Evolutionary conservation across 495 filamentous ascomycete genomes (phyloP).

Genomic region (Aspergillus affinis): DNA sequence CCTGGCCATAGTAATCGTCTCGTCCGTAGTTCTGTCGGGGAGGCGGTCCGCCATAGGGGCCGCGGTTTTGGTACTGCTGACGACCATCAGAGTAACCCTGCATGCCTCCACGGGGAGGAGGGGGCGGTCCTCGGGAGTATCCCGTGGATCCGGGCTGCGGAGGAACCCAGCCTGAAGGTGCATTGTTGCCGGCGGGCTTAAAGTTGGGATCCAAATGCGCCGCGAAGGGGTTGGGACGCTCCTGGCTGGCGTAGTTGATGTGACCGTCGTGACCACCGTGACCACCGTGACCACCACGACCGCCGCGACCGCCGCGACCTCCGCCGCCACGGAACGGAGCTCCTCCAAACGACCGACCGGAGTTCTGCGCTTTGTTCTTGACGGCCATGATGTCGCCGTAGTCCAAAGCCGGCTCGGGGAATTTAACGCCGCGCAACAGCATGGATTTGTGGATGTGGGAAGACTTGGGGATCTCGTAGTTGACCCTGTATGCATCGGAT

Average conservation of each 20-base stretch:
- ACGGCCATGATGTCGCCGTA: conserved; percentile 69
- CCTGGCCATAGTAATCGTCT: conserved; percentile 27
- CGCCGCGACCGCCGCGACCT: conserved; percentile 43
- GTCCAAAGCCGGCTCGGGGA: conserved; percentile 67
- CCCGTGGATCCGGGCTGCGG: conserved; percentile 32
- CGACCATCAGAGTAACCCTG: conserved; percentile 24
- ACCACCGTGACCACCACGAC: conserved; percentile 43
- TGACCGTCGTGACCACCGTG: conserved; percentile 47
- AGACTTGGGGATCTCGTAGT: conserved; percentile 77
- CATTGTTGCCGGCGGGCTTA: conserved; percentile 33
- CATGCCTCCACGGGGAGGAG: conserved; percentile 41
- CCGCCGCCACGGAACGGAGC: conserved; percentile 54
- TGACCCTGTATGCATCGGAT: conserved; percentile 53
- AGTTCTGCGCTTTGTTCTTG: conserved; percentile 55
- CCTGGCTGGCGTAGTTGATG: conserved; percentile 41
- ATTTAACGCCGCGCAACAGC: conserved; percentile 81
- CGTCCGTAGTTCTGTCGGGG: conserved; percentile 20
- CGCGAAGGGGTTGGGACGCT: conserved; percentile 55
- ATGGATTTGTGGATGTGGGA: conserved; percentile 84
- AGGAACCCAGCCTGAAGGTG: conserved; percentile 42
- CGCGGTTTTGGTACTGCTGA: conserved; percentile 27
- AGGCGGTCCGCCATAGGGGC: conserved; percentile 21
- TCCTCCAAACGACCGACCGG: conserved; percentile 64
- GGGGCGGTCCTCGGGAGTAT: conserved; percentile 42
- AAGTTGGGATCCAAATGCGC: conserved; percentile 54